phyloP scores from a whole-genome alignment of 2,329 filamentous ascomycete species.

The Fusarium sp. region DNA sequence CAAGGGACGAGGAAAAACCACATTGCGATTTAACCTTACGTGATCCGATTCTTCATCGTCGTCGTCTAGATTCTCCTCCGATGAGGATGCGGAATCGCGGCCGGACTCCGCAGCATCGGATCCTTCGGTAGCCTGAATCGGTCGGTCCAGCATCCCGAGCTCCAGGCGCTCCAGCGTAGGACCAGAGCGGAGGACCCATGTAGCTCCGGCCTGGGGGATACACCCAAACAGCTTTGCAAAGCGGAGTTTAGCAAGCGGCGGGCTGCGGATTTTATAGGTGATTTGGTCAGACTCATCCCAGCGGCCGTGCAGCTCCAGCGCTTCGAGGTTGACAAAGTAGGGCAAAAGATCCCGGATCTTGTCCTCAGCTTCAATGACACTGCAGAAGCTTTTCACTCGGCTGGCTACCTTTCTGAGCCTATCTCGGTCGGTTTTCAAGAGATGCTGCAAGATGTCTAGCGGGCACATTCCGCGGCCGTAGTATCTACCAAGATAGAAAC shows the following conservation, averaged over 20 bases:
- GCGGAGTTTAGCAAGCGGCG: not conserved
- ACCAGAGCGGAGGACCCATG: conserved; percentile 10
- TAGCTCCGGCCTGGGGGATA: conserved; percentile 11
- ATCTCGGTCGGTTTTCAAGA: not conserved
- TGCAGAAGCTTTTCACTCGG: conserved; percentile 12
- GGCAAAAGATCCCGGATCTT: conserved; percentile 26
- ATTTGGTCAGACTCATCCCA: not conserved
- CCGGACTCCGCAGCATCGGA: too few relatives aligned
- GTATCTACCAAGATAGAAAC: not conserved
- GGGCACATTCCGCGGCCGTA: not conserved
- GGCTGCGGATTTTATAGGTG: accelerated
- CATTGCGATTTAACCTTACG: not conserved
- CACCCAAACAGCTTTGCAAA: conserved; percentile 26
- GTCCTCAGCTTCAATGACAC: not conserved
- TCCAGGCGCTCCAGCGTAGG: conserved; percentile 23
- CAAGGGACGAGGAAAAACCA: not conserved
- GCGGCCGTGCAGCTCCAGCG: conserved; percentile 18
- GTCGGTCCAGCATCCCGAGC: conserved; percentile 26
- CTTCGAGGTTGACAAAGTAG: conserved; percentile 20
- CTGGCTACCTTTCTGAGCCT: not conserved
- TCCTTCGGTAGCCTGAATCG: too few relatives aligned
- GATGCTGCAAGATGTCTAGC: not conserved
- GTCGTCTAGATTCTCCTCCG: not conserved
- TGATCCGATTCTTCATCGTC: not conserved
- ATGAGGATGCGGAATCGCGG: not conserved